Base-by-base conservation (phyloP, 495 filamentous ascomycete genomes). In the Parathielavia appendiculata region DNA sequence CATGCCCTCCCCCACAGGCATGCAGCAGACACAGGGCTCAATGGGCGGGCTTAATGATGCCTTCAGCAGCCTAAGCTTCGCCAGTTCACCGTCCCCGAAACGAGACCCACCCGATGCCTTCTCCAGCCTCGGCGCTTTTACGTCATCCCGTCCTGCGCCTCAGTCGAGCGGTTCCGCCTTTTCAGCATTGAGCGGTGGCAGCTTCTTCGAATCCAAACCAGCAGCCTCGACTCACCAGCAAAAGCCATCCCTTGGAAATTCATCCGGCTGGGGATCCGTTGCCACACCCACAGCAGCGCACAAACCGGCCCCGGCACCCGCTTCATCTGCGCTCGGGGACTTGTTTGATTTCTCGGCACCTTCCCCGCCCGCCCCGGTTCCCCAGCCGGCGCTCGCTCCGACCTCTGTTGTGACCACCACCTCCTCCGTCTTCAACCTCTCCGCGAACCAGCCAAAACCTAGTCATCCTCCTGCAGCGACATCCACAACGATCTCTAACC, bases 41-140 rank as follows among this genome's bases (percentile, higher is more conserved):
- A 79, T 90, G 64, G 86, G 88, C 8, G 88, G 86, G 4, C 72
- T 98, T 51, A 86, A 88, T 57, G 91, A 96, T 74, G 90, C 91
- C 3, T 98, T 98, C 69, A 86, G 90, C 63, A 81, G 84, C 49
- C 72, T 98, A 19, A 89, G 83, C 62, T 92, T 98, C 68, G 71
- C 66, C 14, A 73, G 68, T 74, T 65, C 82, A 10, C 73, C 83
- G 23, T 75, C 84, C 4, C 75, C 85, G 66, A 81, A 71, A 65
- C 69, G 66, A 30, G 70, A 77, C 14, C 77, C 80, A 16, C 86
- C 85, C 10, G 75, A 79, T 59, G 72, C 91, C 10, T 97, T 97
- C 71, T 81, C 92, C 30, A 83, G 80, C 45, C 74, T 96, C 11
- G 78, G 83, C 54, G 81, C 72, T 69, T 81, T 87, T 66, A 76